Conservation (phyloP, 768 basidiomycete genomes). For the Hypholoma fasciculare region DNA sequence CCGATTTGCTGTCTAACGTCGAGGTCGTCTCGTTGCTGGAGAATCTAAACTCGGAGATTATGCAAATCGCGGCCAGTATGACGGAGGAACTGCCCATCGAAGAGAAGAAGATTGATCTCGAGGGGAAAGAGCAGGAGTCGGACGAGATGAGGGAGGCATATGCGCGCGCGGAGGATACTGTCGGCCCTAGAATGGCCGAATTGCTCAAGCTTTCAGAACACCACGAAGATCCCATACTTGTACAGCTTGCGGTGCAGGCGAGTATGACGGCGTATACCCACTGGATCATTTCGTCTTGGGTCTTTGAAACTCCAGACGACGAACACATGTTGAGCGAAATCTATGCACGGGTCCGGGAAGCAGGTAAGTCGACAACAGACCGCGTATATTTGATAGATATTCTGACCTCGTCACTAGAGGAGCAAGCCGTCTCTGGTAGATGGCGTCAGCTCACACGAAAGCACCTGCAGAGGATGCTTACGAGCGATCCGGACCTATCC, state of each 20-base stretch:
- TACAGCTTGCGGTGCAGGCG: conserved; percentile 46
- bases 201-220: conserved; percentile 38
- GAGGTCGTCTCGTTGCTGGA: conserved; percentile 50
- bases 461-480: conserved; percentile 40
- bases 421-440: conserved; percentile 51
- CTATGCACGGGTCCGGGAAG: conserved; percentile 38
- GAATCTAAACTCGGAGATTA: conserved; percentile 48
- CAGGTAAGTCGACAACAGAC: conserved; percentile 31
- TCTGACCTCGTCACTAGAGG: conserved; percentile 31
- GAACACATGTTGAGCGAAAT: conserved; percentile 45
- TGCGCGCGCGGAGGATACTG: conserved; percentile 28
- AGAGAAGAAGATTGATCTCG: conserved; percentile 18
- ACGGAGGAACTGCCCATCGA: conserved; percentile 40
- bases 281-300: conserved; percentile 53
- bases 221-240: conserved; percentile 37
- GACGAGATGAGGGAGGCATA: conserved; percentile 26
- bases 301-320: conserved; percentile 47
- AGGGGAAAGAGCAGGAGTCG: conserved; percentile 19
- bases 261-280: conserved; percentile 46
- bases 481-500: conserved; percentile 32
- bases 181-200: conserved; percentile 38
- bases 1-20: conserved; percentile 45
- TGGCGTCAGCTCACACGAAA: conserved; percentile 57
- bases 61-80: conserved; percentile 50
- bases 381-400: neutral